Conservation (phyloP, 1,139 yeast genomes). For the Casaregolazyma lundiana region DNA sequence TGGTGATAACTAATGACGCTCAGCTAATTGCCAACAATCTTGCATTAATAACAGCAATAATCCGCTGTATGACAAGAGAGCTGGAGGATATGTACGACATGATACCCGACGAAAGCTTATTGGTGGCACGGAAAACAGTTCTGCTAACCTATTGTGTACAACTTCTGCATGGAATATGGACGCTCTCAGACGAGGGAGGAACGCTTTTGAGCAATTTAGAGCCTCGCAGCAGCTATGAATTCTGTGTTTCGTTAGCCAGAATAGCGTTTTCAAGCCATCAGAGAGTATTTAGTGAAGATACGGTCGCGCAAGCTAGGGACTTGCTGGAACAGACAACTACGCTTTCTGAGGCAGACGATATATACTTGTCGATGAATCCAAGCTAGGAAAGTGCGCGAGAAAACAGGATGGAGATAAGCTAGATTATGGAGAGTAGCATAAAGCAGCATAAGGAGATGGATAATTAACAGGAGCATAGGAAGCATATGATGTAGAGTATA, state of each 20-base stretch:
- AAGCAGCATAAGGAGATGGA: too few species aligned
- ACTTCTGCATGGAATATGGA: conserved; percentile 24
- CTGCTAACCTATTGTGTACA: conserved; percentile 22
- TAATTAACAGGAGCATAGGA: too few species aligned
- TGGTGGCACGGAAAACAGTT: conserved; percentile 4
- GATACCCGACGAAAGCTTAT: conserved; percentile 1
- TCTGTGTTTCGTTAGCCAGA: conserved; percentile 50
- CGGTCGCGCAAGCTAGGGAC: conserved; percentile 66
- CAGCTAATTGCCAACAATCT: conserved; percentile 3
- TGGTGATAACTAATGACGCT: conserved; percentile 1
- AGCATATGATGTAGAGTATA: too few species aligned
- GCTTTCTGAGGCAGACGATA: conserved; percentile 74
- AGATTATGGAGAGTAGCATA: too few species aligned
- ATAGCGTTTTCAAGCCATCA: conserved; percentile 41
- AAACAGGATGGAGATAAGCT: too few species aligned
- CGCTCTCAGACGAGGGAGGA: conserved; percentile 11
- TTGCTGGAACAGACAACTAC: conserved; percentile 65
- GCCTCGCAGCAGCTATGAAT: conserved; percentile 36
- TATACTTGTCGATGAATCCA: conserved; percentile 40
- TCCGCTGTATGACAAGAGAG: conserved; percentile 15
- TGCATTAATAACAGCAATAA: conserved; percentile 3
- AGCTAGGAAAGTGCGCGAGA: not conserved
- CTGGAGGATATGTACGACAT: conserved; percentile 18
- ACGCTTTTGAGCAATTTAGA: conserved; percentile 15
- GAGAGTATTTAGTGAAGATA: conserved; percentile 48